Conservation (phyloP, 345 rosid species). For the Bruguiera parviflora region DNA sequence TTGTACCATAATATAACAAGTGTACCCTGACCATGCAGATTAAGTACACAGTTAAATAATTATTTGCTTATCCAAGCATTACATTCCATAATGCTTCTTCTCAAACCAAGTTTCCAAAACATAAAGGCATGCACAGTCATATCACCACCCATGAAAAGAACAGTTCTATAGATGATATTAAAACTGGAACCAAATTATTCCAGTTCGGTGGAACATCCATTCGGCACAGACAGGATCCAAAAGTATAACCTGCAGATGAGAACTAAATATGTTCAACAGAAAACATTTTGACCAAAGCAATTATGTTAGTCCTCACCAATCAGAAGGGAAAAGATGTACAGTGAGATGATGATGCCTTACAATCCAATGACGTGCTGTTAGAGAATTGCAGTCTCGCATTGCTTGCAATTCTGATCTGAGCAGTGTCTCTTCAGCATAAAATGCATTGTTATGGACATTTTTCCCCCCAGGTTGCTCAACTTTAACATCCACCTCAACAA, state of each 20-base stretch:
- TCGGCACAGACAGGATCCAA: neutral
- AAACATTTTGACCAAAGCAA: neutral
- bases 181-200: neutral
- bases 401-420: slow-evolving; percentile 74
- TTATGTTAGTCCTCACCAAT: neutral
- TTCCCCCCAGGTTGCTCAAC: slow-evolving; percentile 75
- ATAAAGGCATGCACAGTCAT: too few relatives aligned
- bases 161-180: neutral
- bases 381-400: slow-evolving; percentile 75
- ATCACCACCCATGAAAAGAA: too few relatives aligned
- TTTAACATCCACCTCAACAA: slow-evolving; percentile 73
- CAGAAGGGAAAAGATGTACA: too few relatives aligned
- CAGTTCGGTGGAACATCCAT: neutral
- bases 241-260: neutral
- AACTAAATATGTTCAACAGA: neutral
- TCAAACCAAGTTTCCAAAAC: neutral
- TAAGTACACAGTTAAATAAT: too few relatives aligned
- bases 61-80: neutral
- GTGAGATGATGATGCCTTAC: slow-evolving; percentile 44
- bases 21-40: too few relatives aligned
- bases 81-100: neutral
- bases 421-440: slow-evolving; percentile 76
- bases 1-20: too few relatives aligned
- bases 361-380: slow-evolving; percentile 87
- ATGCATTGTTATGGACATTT: slow-evolving; percentile 85